Base-by-base conservation (phyloP, 2,329 filamentous ascomycete species). In the Pyrenophora seminiperda region DNA sequence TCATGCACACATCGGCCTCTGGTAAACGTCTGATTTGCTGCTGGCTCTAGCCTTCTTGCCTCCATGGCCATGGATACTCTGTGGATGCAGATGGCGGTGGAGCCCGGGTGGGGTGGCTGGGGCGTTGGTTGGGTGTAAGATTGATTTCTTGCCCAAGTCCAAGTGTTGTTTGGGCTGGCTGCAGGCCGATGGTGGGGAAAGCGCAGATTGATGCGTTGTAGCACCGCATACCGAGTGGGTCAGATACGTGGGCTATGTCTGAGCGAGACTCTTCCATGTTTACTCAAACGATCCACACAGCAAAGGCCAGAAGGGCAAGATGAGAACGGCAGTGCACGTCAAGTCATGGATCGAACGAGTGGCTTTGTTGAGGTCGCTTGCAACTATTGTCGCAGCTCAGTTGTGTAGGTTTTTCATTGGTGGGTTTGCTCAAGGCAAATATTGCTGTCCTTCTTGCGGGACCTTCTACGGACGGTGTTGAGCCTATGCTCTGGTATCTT, bases 401-500 rank as follows among this genome's bases (percentile, higher is more conserved):
- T n/a, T 47, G 18, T 42, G 34, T 56, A 41, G 59, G 37, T 50
- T 53, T 59, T 53, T 36, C 51, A 44, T 49, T 62, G 53, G 50
- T 43, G 36, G 41, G 17, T 56, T 42, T 53, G 45, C 45, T 51
- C 41, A 43, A 44, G 24, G 56, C 53, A 56, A 55, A 39, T 9
- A 24, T 54, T 49, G 24, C 32, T 46, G 53, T 62, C 53, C 54
- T 59, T 58, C 53, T 59, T 62, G 41, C 14, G 40, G 55, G 54
- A 58, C 51, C 58, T 51, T 60, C 62, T 68, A 70, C 64, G 50
- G 68, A 71, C 65, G 70, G 44, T 66, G 42, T 54, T 69, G 63
- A 67, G 66, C 62, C 50, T 60, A 54, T 47, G 67, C 68, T 70
- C 69, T 72, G 70, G 70, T 73, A 73, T 73, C 70, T 68, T 64